Evolutionary conservation across 257 asterid genomes (phyloP).

Genomic region (Ophiorrhiza pumila): DNA sequence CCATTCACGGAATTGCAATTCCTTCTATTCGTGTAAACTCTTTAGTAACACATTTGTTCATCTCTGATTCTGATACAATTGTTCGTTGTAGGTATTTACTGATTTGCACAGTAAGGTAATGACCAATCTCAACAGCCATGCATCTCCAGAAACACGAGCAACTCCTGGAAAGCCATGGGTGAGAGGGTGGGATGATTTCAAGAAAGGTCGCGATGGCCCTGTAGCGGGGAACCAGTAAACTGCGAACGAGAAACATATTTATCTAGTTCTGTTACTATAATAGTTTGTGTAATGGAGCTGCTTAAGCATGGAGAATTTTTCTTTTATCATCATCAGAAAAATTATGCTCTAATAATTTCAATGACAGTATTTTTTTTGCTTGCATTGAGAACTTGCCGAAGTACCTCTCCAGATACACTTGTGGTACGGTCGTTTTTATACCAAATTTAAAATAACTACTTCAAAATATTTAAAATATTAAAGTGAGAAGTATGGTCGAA

Average conservation of each 20-base stretch:
- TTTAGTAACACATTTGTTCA: background rate
- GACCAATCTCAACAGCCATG: conserved; percentile 56
- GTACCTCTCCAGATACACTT: too few relatives aligned
- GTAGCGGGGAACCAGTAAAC: conserved; percentile 73
- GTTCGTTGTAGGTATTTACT: conserved; percentile 54
- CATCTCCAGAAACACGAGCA: conserved; percentile 85
- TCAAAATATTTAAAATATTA: too few relatives aligned
- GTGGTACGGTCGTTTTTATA: too few relatives aligned
- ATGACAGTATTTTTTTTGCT: too few relatives aligned
- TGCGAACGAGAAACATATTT: background rate
- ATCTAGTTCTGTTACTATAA: background rate
- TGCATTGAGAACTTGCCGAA: too few relatives aligned
- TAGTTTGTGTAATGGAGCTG: background rate
- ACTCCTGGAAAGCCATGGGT: conserved; percentile 79
- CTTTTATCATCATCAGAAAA: too few relatives aligned
- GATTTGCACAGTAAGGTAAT: conserved; percentile 61
- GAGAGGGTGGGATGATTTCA: conserved; percentile 96
- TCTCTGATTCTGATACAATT: background rate
- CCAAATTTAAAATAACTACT: too few relatives aligned
- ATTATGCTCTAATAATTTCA: too few relatives aligned
- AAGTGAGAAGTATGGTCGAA: too few relatives aligned
- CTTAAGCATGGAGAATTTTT: too few relatives aligned
- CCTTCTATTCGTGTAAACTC: background rate
- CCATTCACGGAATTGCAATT: conserved; percentile 8
- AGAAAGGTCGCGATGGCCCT: conserved; percentile 69